Conservation (phyloP, 2,329 filamentous ascomycete species). For the Grosmannia clavigera region DNA sequence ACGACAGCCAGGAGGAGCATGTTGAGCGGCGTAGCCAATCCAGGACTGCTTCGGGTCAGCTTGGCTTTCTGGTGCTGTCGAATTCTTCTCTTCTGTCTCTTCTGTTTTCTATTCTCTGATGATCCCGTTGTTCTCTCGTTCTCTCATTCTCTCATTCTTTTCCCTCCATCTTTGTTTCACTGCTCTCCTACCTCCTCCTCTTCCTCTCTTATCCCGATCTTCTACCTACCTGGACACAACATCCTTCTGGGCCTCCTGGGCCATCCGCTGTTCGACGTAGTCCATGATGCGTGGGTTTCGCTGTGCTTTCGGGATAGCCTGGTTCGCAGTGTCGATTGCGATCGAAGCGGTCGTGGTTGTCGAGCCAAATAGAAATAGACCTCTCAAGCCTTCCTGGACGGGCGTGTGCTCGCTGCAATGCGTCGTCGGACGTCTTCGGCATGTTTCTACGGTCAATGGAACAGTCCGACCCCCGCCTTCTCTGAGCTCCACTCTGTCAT, state of each 20-base stretch:
- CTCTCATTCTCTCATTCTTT: too few species aligned
- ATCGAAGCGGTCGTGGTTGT: neutral
- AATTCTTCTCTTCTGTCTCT: neutral
- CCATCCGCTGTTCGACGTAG: conserved; percentile 43
- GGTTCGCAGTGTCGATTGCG: neutral
- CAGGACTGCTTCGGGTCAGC: conserved; percentile 18
- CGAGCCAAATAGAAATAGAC: neutral
- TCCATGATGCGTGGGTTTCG: conserved; percentile 29
- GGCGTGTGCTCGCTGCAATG: neutral
- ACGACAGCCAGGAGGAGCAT: conserved; percentile 43
- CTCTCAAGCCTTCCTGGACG: neutral
- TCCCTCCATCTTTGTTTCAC: neutral
- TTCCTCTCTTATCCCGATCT: too few species aligned
- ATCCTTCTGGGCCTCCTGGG: conserved; percentile 36
- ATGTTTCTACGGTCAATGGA: neutral
- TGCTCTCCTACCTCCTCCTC: neutral
- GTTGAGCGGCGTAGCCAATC: conserved; percentile 50
- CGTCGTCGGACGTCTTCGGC: neutral
- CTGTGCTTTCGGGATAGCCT: neutral
- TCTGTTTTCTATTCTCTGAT: neutral
- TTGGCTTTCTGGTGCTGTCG: neutral
- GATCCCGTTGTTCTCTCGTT: too few species aligned
- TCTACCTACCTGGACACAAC: conserved; percentile 6
- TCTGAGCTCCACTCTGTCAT: neutral
- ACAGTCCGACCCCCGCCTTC: neutral